These are phyloP conservation scores for Umbelopsis sp. DNA, from an alignment of 192 early-diverging fungal genomes.

Conservation along the genomic window DNA sequence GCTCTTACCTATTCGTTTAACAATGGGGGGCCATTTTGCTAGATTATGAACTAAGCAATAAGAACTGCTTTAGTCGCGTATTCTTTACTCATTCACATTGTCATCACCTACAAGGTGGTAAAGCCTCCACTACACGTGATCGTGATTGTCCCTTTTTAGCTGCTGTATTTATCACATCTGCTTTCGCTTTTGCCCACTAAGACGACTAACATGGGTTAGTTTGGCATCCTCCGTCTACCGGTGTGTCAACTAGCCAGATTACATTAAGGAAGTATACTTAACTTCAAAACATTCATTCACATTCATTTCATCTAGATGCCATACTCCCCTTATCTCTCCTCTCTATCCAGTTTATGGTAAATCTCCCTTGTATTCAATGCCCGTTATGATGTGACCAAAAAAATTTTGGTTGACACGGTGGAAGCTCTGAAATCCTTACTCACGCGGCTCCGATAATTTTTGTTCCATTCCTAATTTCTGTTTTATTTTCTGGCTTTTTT, in stretches of 20 bases:
- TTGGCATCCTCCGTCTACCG: not conserved
- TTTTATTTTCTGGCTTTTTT: constrained; percentile 24
- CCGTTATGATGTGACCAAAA: constrained; percentile 1
- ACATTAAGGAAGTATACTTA: not conserved
- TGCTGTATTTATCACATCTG: not conserved
- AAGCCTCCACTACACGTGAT: not conserved
- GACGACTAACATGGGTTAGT: not conserved
- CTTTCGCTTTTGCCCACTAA: not conserved
- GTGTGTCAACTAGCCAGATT: not conserved
- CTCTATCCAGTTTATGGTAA: constrained; percentile 16
- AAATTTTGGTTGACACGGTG: constrained; percentile 15
- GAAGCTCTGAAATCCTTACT: constrained; percentile 10
- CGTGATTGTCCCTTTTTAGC: not conserved
- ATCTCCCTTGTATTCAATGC: constrained; percentile 7
- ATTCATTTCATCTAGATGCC: not conserved
- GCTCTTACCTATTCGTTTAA: too few relatives aligned
- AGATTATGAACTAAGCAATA: too few relatives aligned
- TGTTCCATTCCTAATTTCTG: constrained; percentile 9
- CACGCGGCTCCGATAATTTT: constrained; percentile 14
- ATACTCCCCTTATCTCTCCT: not conserved
- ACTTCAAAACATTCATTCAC: not conserved
- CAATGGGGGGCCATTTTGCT: too few relatives aligned
- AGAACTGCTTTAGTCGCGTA: too few relatives aligned
- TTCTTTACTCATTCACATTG: too few relatives aligned
- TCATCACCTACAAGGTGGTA: not conserved